Base-by-base conservation (phyloP, 495 filamentous ascomycete genomes). In the Neurospora pannonica region DNA sequence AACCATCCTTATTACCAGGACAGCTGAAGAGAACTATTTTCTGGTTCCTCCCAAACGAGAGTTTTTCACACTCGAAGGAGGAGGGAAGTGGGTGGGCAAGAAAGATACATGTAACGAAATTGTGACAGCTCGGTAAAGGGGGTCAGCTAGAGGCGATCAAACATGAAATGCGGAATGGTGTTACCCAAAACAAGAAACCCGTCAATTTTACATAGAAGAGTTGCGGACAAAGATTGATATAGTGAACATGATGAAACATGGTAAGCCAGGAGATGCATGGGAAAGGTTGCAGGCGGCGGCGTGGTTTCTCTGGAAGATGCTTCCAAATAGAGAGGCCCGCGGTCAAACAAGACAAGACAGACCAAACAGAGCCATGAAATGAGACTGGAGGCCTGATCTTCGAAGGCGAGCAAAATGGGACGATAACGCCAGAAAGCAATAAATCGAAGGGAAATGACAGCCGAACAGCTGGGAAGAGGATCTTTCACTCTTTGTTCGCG, bases 401-500 rank as follows among this genome's bases (percentile, higher is more conserved):
- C 21, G 5, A 54, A 60, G 21, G 48, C 11, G 48, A 15, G 9
- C 11, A 43, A 60, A 19, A 38, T 31, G 31, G 34, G 38, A 21
- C 34, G 74, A 71, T 69, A 76, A 75, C 78, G 72, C 75, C 76
- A 81, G 71, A 78, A 76, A 76, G 75, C 72, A 74, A 72, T 48
- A 38, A 40, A 72, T 40, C 60, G 8, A 19, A 42, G 71, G 69
- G 7, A 40, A 24, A 34, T 34, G 34, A 67, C 17, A 60, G 24
- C 38, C 67, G 28, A 67, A 36, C 13, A 67, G 54, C 54, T 67
- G 54, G 15, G 15, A 70, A 71, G 28, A 36, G 24, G 28, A 48
- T 38, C 10, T 71, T 72, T 60, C 17, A 60, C 71, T 72, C 71
- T 43, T 34, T 36, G 31, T 76, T 79, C 82, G 83, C 83, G 83